phyloP scores from a whole-genome alignment of 2,329 filamentous ascomycete genomes.

The Neofusicoccum laricinum region DNA sequence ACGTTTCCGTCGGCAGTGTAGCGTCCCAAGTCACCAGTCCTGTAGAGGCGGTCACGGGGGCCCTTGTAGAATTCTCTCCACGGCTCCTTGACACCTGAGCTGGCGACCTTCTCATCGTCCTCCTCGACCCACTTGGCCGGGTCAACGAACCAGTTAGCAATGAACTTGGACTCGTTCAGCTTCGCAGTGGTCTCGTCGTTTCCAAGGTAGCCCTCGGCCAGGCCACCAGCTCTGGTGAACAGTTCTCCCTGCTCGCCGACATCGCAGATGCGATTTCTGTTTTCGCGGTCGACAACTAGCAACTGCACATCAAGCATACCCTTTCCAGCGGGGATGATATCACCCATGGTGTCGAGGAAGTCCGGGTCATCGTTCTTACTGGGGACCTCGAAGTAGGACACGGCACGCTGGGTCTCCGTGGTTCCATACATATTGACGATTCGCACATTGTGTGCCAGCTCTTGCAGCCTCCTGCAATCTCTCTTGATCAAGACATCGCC shows the following conservation, averaged over 20 bases:
- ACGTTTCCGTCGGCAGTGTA: conserved; percentile 70
- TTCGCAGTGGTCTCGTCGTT: conserved; percentile 58
- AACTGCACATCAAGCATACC: conserved; percentile 91
- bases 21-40: conserved; percentile 80
- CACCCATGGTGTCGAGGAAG: conserved; percentile 63
- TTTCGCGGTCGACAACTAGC: conserved; percentile 72
- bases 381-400: conserved; percentile 79
- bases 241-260: conserved; percentile 84
- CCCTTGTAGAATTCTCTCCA: conserved; percentile 80
- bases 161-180: conserved; percentile 61
- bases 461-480: conserved; percentile 74
- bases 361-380: conserved; percentile 61
- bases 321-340: conserved; percentile 77
- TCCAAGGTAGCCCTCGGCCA: conserved; percentile 77
- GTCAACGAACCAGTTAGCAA: conserved; percentile 84
- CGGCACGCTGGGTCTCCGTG: conserved; percentile 77
- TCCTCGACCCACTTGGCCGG: conserved; percentile 65
- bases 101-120: conserved; percentile 54
- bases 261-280: conserved; percentile 67
- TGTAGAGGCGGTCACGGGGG: conserved; percentile 80
- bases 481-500: conserved; percentile 84
- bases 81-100: conserved; percentile 56
- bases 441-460: conserved; percentile 68
- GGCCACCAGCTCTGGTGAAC: conserved; percentile 74
- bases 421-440: conserved; percentile 89